Evolutionary conservation across 2,329 filamentous ascomycete species (phyloP).

Genomic region (Dactylella cylindrospora): DNA sequence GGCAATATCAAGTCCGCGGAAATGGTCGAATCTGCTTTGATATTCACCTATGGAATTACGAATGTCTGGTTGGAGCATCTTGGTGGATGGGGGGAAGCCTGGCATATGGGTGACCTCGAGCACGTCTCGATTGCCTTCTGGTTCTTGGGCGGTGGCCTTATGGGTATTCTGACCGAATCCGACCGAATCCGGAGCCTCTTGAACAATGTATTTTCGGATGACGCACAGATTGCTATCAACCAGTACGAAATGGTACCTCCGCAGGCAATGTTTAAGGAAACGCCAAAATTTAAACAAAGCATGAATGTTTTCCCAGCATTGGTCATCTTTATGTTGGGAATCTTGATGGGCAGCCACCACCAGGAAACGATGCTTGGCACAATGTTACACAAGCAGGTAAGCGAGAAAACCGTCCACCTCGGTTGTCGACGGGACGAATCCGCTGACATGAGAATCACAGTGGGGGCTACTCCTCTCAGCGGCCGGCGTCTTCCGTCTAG

Average conservation of each 20-base stretch:
- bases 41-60: conserved; percentile 71
- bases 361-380: conserved; percentile 79
- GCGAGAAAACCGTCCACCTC: conserved; percentile 12
- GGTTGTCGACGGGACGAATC: conserved; percentile 27
- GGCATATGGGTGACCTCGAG: conserved; percentile 79
- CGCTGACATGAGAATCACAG: conserved; percentile 53
- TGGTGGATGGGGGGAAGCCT: conserved; percentile 68
- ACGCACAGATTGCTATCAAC: conserved; percentile 36
- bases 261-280: conserved; percentile 55
- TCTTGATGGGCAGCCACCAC: conserved; percentile 95
- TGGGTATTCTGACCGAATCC: conserved; percentile 85
- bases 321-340: conserved; percentile 80
- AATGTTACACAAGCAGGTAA: conserved; percentile 75
- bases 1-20: conserved; percentile 71
- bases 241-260: conserved; percentile 49
- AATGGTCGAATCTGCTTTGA: conserved; percentile 84
- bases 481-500: conserved; percentile 72
- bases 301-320: conserved; percentile 70
- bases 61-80: conserved; percentile 94
- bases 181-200: conserved; percentile 67
- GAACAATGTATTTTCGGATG: conserved; percentile 56
- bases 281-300: conserved; percentile 60
- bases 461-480: conserved; percentile 85
- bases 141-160: conserved; percentile 88
- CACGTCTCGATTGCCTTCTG: conserved; percentile 90